Conservation (phyloP, 176 grass and related monocot genomes). For the Tillandsia leiboldiana region DNA sequence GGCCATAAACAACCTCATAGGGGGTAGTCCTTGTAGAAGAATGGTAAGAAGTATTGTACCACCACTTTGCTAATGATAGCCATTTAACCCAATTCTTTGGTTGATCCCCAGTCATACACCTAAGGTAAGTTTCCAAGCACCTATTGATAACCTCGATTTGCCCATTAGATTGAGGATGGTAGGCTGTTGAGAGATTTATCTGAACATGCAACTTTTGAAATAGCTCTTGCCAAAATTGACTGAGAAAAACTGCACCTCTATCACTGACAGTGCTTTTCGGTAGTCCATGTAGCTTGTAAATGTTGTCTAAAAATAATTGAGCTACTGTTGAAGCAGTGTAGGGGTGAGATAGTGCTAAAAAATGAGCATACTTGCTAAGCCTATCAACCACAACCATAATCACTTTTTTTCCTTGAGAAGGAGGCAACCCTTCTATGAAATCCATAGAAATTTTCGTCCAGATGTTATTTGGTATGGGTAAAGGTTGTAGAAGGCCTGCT, state of each 20-base stretch:
- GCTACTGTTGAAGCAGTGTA: neutral
- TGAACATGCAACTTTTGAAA: neutral
- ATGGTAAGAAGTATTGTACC: constrained; percentile 1
- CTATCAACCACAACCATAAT: constrained; percentile 10
- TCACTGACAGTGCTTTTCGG: neutral
- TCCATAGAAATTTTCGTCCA: neutral
- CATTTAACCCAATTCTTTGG: neutral
- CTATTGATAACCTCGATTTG: constrained; percentile 7
- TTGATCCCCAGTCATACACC: neutral
- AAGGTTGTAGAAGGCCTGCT: neutral
- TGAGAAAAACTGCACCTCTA: neutral
- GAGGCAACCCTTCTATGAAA: neutral
- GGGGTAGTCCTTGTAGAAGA: neutral
- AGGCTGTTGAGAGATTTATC: neutral
- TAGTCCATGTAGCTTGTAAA: constrained; percentile 5
- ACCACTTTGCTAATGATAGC: neutral
- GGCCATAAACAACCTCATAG: neutral
- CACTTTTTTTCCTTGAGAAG: neutral
- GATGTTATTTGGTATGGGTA: neutral
- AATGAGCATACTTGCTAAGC: neutral
- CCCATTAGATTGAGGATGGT: constrained; percentile 1
- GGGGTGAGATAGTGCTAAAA: neutral
- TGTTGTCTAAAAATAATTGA: neutral
- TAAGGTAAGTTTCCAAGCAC: constrained; percentile 4
- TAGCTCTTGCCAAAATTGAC: neutral